Conservation (phyloP, 805 yeast species). For the Monosporozyma yasuniensis region DNA sequence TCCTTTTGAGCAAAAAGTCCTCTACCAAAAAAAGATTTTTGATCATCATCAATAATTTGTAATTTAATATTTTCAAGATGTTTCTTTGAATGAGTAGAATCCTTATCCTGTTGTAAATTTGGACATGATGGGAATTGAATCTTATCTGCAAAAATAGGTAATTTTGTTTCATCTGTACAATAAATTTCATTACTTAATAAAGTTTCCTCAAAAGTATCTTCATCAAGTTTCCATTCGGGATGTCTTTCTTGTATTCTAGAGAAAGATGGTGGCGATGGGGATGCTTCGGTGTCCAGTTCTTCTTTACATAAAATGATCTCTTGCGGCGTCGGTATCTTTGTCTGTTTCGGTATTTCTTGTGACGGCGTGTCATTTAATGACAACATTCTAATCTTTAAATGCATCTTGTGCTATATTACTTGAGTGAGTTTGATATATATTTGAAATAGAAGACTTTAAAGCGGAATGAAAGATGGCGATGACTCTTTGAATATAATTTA, state of each 20-base stretch:
- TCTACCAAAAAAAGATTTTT: constrained; percentile 8
- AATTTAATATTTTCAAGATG: not conserved
- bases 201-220: constrained; percentile 44
- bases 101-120: not conserved
- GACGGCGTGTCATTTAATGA: constrained; percentile 19
- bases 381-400: constrained; percentile 18
- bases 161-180: constrained; percentile 33
- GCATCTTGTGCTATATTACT: constrained; percentile 9
- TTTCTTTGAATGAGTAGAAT: not conserved
- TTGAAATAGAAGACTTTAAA: too few relatives aligned
- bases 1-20: constrained; percentile 40
- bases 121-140: constrained; percentile 10
- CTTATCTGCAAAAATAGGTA: constrained; percentile 46
- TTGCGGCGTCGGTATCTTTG: constrained; percentile 44
- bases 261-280: constrained; percentile 46
- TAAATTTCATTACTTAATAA: constrained; percentile 50
- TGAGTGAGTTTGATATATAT: too few relatives aligned
- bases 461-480: too few relatives aligned
- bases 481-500: not conserved
- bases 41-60: not conserved
- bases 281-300: constrained; percentile 51
- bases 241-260: constrained; percentile 42
- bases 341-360: constrained; percentile 6
- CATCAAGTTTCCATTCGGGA: constrained; percentile 56
- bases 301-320: constrained; percentile 57